A percentile compares a stretch with the other conserved stretches of the same genome.
Conservation (phyloP, 1,284 basidiomycete genomes). For the Cryptococcus sp. region DNA sequence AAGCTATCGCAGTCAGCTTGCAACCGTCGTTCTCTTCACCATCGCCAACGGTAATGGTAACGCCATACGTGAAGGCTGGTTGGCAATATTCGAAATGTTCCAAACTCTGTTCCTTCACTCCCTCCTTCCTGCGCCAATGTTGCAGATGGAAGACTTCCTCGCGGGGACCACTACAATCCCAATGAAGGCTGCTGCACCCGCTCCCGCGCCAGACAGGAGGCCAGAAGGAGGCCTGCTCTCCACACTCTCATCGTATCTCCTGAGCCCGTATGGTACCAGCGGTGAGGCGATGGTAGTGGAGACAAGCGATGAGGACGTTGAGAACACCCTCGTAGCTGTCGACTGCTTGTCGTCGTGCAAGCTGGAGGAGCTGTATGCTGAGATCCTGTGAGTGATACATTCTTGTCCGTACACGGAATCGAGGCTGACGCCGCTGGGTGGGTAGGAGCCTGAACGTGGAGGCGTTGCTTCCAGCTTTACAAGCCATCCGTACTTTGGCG, state of each 20-base stretch:
- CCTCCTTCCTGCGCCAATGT: slow-evolving; percentile 79
- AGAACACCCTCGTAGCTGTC: slow-evolving; percentile 90
- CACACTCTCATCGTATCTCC: slow-evolving; percentile 90
- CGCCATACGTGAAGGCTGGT: slow-evolving; percentile 92
- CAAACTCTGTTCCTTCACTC: slow-evolving; percentile 94
- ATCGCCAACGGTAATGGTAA: slow-evolving; percentile 98
- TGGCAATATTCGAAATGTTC: slow-evolving; percentile 96
- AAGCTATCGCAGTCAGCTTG: slow-evolving; percentile 93
- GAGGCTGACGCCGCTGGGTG: slow-evolving; percentile 1
- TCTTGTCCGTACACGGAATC: slow-evolving; percentile 8
- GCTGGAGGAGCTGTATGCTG: slow-evolving; percentile 88
- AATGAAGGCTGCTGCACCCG: slow-evolving; percentile 70
- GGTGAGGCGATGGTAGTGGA: slow-evolving; percentile 69
- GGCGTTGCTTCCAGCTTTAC: slow-evolving; percentile 77
- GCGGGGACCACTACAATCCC: slow-evolving; percentile 87
- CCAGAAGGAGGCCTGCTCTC: slow-evolving; percentile 89
- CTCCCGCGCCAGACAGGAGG: slow-evolving; percentile 64
- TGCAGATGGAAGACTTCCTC: slow-evolving; percentile 97
- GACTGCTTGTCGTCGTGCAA: slow-evolving; percentile 94
- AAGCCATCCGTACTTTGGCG: slow-evolving; percentile 84
- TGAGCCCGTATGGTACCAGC: slow-evolving; percentile 84
- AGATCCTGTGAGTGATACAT: slow-evolving; percentile 70
- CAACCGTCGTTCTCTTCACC: slow-evolving; percentile 95
- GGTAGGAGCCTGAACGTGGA: slow-evolving; percentile 72
- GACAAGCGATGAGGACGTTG: slow-evolving; percentile 83